phyloP scores from a whole-genome alignment of 805 yeast species.

The Saturnispora bothae region DNA sequence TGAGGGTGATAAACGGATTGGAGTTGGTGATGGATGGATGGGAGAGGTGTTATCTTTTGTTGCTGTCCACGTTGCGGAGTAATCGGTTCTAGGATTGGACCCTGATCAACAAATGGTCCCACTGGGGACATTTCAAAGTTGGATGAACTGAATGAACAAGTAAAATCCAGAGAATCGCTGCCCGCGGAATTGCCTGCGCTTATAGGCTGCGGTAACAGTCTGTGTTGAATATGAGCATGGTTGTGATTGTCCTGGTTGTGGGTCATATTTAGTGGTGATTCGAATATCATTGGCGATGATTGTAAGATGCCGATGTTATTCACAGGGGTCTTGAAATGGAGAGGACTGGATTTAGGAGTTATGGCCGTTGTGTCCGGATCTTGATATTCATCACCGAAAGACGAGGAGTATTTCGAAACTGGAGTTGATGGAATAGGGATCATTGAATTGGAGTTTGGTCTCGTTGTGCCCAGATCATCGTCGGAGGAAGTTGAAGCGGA shows the following conservation, averaged over 20 bases:
- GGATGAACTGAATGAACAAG: slow-evolving; percentile 57
- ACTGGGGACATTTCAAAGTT: slow-evolving; percentile 56
- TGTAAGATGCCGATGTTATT: slow-evolving; percentile 4
- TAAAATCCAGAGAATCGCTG: slow-evolving; percentile 35
- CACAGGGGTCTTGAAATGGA: slow-evolving; percentile 6
- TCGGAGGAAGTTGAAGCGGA: background rate
- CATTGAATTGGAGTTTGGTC: background rate
- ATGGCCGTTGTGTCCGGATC: background rate
- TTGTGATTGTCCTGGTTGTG: no score
- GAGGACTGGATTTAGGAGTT: background rate
- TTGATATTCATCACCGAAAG: background rate
- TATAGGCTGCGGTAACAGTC: background rate
- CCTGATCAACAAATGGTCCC: slow-evolving; percentile 41
- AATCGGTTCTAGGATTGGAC: slow-evolving; percentile 55
- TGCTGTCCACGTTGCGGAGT: slow-evolving; percentile 34
- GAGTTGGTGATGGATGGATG: slow-evolving; percentile 12
- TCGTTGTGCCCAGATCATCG: background rate
- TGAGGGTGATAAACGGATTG: background rate
- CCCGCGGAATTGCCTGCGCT: background rate
- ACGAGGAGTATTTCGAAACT: slow-evolving; percentile 2
- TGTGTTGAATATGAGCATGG: no score
- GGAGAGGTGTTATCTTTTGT: slow-evolving; percentile 9
- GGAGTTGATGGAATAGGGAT: slow-evolving; percentile 6
- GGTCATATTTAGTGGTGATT: slow-evolving; percentile 19
- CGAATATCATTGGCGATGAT: slow-evolving; percentile 12